Base-by-base conservation (phyloP, 106 monocot species). In the Dioscorea zingiberensis region DNA sequence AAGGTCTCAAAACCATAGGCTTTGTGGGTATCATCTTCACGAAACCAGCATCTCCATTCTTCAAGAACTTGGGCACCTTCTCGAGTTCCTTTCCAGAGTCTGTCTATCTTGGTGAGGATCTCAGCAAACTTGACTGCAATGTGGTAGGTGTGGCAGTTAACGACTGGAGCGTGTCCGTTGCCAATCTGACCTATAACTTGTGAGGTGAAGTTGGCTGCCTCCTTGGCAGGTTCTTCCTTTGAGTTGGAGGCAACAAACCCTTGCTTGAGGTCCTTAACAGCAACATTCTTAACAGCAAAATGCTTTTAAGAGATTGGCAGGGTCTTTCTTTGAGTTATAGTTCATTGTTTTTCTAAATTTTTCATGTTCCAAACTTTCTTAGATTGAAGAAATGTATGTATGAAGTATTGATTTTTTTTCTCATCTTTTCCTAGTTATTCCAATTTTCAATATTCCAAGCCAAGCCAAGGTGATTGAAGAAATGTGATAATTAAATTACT, bases 91-190 rank as follows among this genome's bases (percentile, higher is more conserved):
- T 65, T 9, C 65, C 65, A 48, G 69, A 70, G 69, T 19, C 69
- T 47, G 25, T 70, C 69, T 3, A 70, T 70, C 59, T 70, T 70
- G 69, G 59, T 70, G n/a, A 70, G 58, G 62, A 71, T 54, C 54
- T 71, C 71, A 54, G 71, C 51, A n/a, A 71, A 71, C 61, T 62
- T 71, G 30, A 63, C 71, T 38, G 71, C 71, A 55, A 71, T 71
- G 54, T 71, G 71, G 47, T 23, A 71, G 30, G 71, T 71, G 62
- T 71, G 71, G 54, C 71, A 71, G 47, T 71, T 62, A 15, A 71
- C 62, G 12, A 71, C 71, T 38, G 71, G 71, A 10, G 62, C 62
- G 54, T 71, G 63, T 22, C 71, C 71, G 7, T 71, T 71, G 15
- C 62, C 71, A 44, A 71, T 71, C 62, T 71, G 71, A 25, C 62